Base-by-base conservation (phyloP, 1,284 basidiomycete species). In the Phylloboletellus chloephorus region DNA sequence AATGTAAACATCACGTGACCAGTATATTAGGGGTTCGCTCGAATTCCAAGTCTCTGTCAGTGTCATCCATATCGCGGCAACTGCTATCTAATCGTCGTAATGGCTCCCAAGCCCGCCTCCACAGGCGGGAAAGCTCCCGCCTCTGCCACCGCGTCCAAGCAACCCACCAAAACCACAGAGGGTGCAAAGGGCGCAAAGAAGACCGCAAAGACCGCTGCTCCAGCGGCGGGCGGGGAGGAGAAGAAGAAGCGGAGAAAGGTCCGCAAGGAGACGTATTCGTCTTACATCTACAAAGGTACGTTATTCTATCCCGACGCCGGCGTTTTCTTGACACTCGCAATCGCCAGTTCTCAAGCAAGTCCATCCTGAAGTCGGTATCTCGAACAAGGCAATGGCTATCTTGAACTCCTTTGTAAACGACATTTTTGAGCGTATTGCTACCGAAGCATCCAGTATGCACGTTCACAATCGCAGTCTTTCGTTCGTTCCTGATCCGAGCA, bases 211-310 rank as follows among this genome's bases (percentile, higher is more conserved):
- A 70, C 79, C 50, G 77, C 79, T 7, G 68, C 72, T 9, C 68
- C 74, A 46, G 76, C 73, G 8, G 69, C 67, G 37, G 72, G 67
- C 38, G 69, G 68, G 28, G 82, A 77, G 43, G 81, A 88, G 63
- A 91, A 93, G 82, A 91, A 91, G 82, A 84, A 85, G 73, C 76
- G 86, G 68, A 86, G 85, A 73, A 93, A 91, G 74, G 67, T 81
- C 48, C 74, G 86, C 66, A 89, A 87, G 78, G 89, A 93, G 72
- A 91, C 89, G 12, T 93, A 92, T 74, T 87, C 86, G 40, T 91
- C 90, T 4, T 94, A 94, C 73, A 92, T 94, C 66, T 93, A 93
- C 79, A 93, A 92, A 67, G 85, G 86, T 85, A 2, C 25, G 52
- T 44, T 3, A 0, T 0, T 11, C 19, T 36, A 1, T 7, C n/a